Evolutionary conservation across 1,284 basidiomycete genomes (phyloP), one percentile per base, ranked within the genome.

Genomic region (Cryptococcus maquisensis): DNA sequence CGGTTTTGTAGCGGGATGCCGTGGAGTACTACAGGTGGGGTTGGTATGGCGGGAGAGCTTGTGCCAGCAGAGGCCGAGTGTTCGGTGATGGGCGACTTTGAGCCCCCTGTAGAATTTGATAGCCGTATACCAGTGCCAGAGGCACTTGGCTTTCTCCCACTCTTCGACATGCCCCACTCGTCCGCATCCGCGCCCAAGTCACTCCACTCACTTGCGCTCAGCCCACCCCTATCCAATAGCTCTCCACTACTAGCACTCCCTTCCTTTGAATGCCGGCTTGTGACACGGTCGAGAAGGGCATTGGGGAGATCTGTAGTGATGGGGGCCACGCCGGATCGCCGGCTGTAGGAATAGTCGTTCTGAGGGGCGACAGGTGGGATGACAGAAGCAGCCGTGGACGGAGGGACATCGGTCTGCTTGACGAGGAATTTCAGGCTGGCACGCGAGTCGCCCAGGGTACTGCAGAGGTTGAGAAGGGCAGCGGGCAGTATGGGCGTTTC

Each of bases 391-490:
- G 70, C 69, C 2, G 71, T 59, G 0, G 68, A 61, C 3, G 69
- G 63, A 5, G 68, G 66, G 1, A 71, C 55, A 37, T 63, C 54
- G 10, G 67, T 72, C 52, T 75, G 74, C 42, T 68, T 59, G 23
- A 90, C 85, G 55, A 91, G 79, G 59, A 94, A 86, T 75, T 91
- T 92, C 63, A 93, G 82, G 20, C 81, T 82, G 15, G 87, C 89
- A 63, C 80, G 84, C 20, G 82, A 79, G 69, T 92, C 89, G 41
- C 87, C 89, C 23, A 82, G 77, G 37, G 83, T 80, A 54, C 80
- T 79, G 68, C 88, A 90, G n/a, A 91, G 78, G 16, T 82, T 80
- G 62, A 87, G 82, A 4, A 95, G 77, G 54, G 79, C 78, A 21
- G 88, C 84, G 60, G 87, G 83, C 3, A 81, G 76, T 26, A 94